These are phyloP conservation scores for Aureobasidium subglaciale DNA, from an alignment of 2,329 filamentous ascomycete genomes.

Conservation along the genomic window DNA sequence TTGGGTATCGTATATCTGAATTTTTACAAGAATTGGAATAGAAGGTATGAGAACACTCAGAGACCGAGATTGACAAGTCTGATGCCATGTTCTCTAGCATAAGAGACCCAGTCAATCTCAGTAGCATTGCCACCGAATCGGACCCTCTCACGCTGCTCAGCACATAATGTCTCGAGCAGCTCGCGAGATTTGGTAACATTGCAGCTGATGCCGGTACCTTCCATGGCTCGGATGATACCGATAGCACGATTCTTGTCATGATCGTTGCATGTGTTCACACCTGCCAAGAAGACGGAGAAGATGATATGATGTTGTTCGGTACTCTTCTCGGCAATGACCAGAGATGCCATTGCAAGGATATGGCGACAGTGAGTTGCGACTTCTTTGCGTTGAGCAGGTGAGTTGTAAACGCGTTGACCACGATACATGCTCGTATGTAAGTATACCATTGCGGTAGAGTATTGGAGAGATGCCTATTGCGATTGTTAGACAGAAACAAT, in stretches of 20 bases:
- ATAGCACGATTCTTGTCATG: slow-evolving; percentile 42
- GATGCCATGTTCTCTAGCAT: slow-evolving; percentile 40
- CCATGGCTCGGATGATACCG: slow-evolving; percentile 41
- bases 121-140: slow-evolving; percentile 34
- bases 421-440: slow-evolving; percentile 49
- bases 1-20: too few relatives aligned
- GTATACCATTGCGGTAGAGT: slow-evolving; percentile 37
- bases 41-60: background rate
- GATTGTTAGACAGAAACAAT: too few relatives aligned
- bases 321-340: background rate
- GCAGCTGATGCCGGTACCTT: slow-evolving; percentile 42
- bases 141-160: slow-evolving; percentile 39
- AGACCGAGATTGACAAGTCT: slow-evolving; percentile 46
- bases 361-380: slow-evolving; percentile 28
- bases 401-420: slow-evolving; percentile 35
- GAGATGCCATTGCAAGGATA: slow-evolving; percentile 39
- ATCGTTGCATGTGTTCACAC: slow-evolving; percentile 36
- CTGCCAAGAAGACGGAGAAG: slow-evolving; percentile 50
- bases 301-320: slow-evolving; percentile 37
- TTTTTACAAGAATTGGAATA: background rate
- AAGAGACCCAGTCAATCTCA: slow-evolving; percentile 45
- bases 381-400: background rate
- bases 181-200: slow-evolving; percentile 40
- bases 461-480: slow-evolving; percentile 8
- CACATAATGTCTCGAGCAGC: slow-evolving; percentile 42